Base-by-base conservation (phyloP, 2,329 filamentous ascomycete species). In the Blastomyces emzantsi region DNA sequence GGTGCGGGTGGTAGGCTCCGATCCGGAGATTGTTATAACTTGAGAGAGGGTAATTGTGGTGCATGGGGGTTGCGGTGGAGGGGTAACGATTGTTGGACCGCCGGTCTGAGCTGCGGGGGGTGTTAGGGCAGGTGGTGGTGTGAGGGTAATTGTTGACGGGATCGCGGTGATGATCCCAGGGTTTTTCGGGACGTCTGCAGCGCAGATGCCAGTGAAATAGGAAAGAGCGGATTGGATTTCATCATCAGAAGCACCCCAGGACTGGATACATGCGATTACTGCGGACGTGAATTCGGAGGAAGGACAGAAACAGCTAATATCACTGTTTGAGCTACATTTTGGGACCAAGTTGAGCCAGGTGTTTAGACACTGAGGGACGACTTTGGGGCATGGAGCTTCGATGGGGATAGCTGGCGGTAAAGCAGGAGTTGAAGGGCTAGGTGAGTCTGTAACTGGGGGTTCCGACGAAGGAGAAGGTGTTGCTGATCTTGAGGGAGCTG, bases 171-270 rank as follows among this genome's bases (percentile, higher is more conserved):
- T 85, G 71, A 97, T 90, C 67, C 83, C 90, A n/a, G 92, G 91
- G 84, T 97, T 96, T 73, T 83, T 70, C 19, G 83, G 80, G 45
- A 90, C 83, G 77, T 88, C 87, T 62, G 83, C 79, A 64, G 89
- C 91, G 80, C 93, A 97, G 78, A 97, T 90, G 75, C 92, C 92
- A 77, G 92, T 88, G 82, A 97, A 88, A 85, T 90, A 96, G 71
- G 84, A 83, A 65, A 94, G 83, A 65, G 91, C 90, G 70, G 86
- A 78, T 62, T 85, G 81, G 69, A 93, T 82, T 73, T 90, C 83
- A 56, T 83, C 80, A 66, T 87, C 83, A 64, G 83, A 82, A 65
- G 83, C 82, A 67, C 87, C 89, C 82, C 92, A 88, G 64, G 92
- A 84, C 72, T 87, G 85, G 70, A 97, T 82, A 79, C 93, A 97